Evolutionary conservation across 1,284 basidiomycete species (phyloP), one percentile per base, ranked within the genome.

Genomic region (Porogramme epimiltina): DNA sequence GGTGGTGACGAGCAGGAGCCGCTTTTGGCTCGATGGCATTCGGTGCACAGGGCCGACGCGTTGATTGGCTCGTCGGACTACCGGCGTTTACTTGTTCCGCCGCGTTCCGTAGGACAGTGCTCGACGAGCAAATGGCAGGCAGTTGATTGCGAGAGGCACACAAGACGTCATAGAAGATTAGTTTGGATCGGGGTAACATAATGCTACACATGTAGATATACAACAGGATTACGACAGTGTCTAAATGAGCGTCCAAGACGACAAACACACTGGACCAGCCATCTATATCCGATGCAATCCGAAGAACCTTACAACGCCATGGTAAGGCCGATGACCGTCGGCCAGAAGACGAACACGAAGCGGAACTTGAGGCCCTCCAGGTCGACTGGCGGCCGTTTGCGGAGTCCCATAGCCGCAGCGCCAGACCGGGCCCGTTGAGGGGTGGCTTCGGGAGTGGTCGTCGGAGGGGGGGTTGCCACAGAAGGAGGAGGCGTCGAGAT

Each of bases 281-380:
- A 31, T 31, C 28, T 13, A 13, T 8, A 13, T 13, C 13, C 28
- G 28, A 31, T 13, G 28, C 13, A 6, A 31, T 31, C 28, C 6
- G 13, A 13, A 6, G 28, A 31, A 13, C 28, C 16, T 22, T 44
- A 76, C 34, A 76, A 58, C 36, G 79, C 76, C 73, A 81, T 72
- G 19, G 76, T 74, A 41, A 80, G 64, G 4, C 81, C 82, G 54
- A 83, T 72, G 55, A 83, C 64, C 10, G 78, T 76, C 4, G 82
- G 81, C 81, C 80, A 84, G 34, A 79, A 68, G 55, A 84, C 72
- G 54, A 80, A 82, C 49, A 80, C 73, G 42, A 82, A 58, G 20
- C 73, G 66, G 60, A 82, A 82, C 64, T 76, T 78, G 59, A 78
- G 62, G 60, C 70, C 72, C 52, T 78, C 76, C 44, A 74, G 61